Percentiles rank a stretch among this genome's conserved stretches.
phyloP scores from a whole-genome alignment of 2,329 filamentous ascomycete species.

The Exophiala bonariae region DNA sequence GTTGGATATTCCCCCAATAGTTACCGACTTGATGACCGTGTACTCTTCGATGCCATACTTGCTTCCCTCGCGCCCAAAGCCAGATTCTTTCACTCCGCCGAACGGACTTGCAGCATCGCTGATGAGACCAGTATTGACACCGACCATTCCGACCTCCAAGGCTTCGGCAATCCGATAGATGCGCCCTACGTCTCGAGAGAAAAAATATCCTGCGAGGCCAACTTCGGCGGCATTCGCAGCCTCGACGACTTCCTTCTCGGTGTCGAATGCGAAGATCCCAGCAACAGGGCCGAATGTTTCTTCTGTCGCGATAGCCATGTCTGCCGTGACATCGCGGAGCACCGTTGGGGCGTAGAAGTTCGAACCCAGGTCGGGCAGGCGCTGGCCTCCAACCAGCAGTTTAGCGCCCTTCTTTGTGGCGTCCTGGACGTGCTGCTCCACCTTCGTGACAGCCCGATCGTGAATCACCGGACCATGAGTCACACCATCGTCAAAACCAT shows the following conservation, averaged over 20 bases:
- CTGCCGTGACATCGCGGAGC: constrained; percentile 77
- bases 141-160: constrained; percentile 52
- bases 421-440: constrained; percentile 76
- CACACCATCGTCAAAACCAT: constrained; percentile 46
- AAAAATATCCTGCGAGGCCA: constrained; percentile 93
- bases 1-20: constrained; percentile 62
- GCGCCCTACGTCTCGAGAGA: constrained; percentile 62
- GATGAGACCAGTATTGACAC: constrained; percentile 70
- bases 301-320: constrained; percentile 82
- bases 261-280: constrained; percentile 83
- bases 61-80: constrained; percentile 77
- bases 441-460: constrained; percentile 76
- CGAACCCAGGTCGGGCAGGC: constrained; percentile 69
- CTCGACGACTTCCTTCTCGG: constrained; percentile 82
- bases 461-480: constrained; percentile 64
- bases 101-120: constrained; percentile 61
- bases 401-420: constrained; percentile 75
- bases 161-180: constrained; percentile 63
- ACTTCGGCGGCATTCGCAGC: constrained; percentile 82
- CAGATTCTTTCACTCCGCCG: constrained; percentile 79
- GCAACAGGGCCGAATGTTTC: constrained; percentile 97
- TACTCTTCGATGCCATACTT: constrained; percentile 73
- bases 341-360: constrained; percentile 94
- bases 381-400: constrained; percentile 73
- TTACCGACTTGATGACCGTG: constrained; percentile 69